Percentiles rank a stretch among this genome's conserved stretches.
Conservation (phyloP, 1,139 yeast species). For the Diutina rugosa region DNA sequence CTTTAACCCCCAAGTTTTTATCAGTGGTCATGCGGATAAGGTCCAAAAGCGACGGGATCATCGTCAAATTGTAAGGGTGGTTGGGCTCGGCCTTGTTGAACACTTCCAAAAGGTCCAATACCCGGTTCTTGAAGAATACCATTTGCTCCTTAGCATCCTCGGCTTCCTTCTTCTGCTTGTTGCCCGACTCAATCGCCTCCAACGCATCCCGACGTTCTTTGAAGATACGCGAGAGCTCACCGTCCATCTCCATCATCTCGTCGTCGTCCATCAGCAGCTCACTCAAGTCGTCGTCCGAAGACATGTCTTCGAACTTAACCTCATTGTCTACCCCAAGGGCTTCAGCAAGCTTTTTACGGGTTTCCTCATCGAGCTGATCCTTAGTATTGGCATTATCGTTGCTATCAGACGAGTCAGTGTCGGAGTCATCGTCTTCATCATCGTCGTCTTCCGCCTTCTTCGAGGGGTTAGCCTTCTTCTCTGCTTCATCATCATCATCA, state of each 20-base stretch:
- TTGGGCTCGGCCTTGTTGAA: conserved; percentile 37
- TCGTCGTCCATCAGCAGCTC: conserved; percentile 91
- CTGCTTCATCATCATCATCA: conserved; percentile 13
- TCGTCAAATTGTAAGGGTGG: conserved; percentile 26
- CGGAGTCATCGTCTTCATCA: conserved; percentile 16
- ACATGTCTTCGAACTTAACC: conserved; percentile 28
- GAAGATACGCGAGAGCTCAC: conserved; percentile 71
- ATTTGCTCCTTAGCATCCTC: conserved; percentile 70
- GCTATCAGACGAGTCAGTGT: conserved; percentile 8
- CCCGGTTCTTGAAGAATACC: conserved; percentile 64
- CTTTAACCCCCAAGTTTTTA: conserved; percentile 56
- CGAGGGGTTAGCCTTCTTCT: background rate
- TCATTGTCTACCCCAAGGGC: conserved; percentile 61
- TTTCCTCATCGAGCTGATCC: conserved; percentile 46
- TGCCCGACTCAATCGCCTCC: conserved; percentile 12
- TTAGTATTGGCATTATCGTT: conserved; percentile 8
- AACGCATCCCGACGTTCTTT: conserved; percentile 63
- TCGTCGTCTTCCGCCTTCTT: conserved; percentile 12
- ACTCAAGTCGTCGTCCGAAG: conserved; percentile 27
- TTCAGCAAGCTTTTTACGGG: conserved; percentile 61
- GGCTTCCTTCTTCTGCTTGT: conserved; percentile 57
- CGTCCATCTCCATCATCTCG: conserved; percentile 93
- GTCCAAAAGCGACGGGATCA: conserved; percentile 47
- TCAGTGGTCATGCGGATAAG: conserved; percentile 59
- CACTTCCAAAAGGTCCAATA: conserved; percentile 62